Evolutionary conservation across 352 stramenopile genomes (phyloP).

Genomic region (Phytophthora pini): DNA sequence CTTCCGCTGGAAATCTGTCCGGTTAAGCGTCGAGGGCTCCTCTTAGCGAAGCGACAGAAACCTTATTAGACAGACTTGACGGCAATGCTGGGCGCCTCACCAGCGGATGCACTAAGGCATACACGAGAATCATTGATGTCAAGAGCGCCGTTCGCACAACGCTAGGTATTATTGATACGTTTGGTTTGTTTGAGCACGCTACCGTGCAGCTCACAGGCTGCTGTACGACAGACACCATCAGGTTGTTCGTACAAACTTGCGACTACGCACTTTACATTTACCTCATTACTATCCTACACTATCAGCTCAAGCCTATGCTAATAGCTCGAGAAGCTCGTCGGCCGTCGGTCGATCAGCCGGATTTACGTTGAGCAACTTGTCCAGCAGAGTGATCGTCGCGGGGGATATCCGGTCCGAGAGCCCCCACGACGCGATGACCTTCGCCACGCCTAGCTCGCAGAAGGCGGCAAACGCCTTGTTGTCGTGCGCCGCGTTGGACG

Average conservation of each 20-base stretch:
- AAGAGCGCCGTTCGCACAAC: too few species aligned
- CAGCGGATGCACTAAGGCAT: too few species aligned
- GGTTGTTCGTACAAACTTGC: background rate
- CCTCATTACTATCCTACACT: background rate
- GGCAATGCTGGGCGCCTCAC: too few species aligned
- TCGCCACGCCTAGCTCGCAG: constrained; percentile 44
- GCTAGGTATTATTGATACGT: background rate
- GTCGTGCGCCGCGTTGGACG: constrained; percentile 28
- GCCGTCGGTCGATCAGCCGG: constrained; percentile 9
- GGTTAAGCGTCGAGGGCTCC: too few species aligned
- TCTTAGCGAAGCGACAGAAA: too few species aligned
- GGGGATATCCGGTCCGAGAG: constrained; percentile 36
- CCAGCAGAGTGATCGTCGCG: constrained; percentile 5
- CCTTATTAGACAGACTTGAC: too few species aligned
- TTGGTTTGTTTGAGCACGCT: too few species aligned
- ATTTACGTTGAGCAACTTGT: constrained; percentile 12
- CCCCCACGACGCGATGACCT: constrained; percentile 59
- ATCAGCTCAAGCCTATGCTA: constrained; percentile 10
- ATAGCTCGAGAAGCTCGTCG: constrained; percentile 25
- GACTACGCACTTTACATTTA: background rate
- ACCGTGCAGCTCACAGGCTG: background rate
- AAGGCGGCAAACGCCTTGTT: constrained; percentile 49
- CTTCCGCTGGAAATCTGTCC: too few species aligned
- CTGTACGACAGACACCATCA: background rate
- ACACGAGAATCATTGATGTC: too few species aligned